Evolutionary conservation across 192 early-diverging fungal species (phyloP), one percentile per base, ranked within the genome.

Genomic region (Entomortierella chlamydospora): DNA sequence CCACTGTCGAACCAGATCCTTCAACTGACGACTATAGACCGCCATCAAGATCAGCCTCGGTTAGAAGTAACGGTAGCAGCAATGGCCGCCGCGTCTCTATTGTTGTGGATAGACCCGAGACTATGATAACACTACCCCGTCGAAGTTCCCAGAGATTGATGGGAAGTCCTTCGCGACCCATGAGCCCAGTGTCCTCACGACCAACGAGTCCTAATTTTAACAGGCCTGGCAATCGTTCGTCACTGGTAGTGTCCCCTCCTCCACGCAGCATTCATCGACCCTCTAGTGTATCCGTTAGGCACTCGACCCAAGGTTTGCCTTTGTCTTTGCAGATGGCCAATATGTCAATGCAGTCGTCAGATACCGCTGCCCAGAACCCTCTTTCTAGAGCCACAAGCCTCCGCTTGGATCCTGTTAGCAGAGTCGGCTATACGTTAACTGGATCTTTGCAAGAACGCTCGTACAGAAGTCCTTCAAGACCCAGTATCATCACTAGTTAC

Each of bases 191-290:
- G 10, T 70, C 54, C 4, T 63, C 76, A 7, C 55, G 76, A 23
- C 76, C 76, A 13, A 66, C 50, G 29, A 66, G 68, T 43, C 76
- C 76, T 2, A 70, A 62, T 41, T 11, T 41, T 23, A 68, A 68
- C 29, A 56, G 73, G 26, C 11, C 37, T 28, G 68, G 68, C 34
- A 62, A 62, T 4, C 55, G 76, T 3, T 70, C 67, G 4, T 79
- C 76, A 7, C 28, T 79, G 2, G 76, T 79, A 12, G 62, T 79
- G 12, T 33, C 68, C 29, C 76, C 76, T 43, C 76, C 76, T 4
- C 76, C 76, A 23, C 42, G 76, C 9, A 79, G 76, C 43, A 58
- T 79, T 12, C 76, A 79, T 39, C 33, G 76, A n/a, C 76, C 76
- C 3, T n/a, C 33, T 2, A 78, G 67, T 29, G 49, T 59, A 18